These are phyloP conservation scores for Solanum lycopersicoides DNA, from an alignment of 257 asterid genomes.

Conservation along the genomic window DNA sequence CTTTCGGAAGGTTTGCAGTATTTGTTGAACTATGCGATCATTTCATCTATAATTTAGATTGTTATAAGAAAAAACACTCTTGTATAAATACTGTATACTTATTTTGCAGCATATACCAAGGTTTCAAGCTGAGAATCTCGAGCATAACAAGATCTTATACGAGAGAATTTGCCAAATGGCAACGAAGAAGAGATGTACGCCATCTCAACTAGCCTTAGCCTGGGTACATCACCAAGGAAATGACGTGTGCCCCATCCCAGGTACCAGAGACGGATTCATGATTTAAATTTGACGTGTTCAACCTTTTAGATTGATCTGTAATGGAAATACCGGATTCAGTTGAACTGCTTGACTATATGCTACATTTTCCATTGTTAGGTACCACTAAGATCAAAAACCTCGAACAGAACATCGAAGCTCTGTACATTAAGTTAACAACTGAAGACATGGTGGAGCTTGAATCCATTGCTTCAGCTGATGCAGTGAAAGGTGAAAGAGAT, in stretches of 20 bases:
- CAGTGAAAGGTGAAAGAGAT: conserved; percentile 34
- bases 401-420: conserved; percentile 22
- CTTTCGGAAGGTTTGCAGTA: conserved; percentile 18
- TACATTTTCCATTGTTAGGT: not conserved
- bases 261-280: not conserved
- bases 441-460: conserved; percentile 29
- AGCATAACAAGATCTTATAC: conserved; percentile 20
- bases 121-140: conserved; percentile 31
- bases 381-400: conserved; percentile 25
- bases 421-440: conserved; percentile 14
- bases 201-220: conserved; percentile 46
- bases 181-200: conserved; percentile 28
- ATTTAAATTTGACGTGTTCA: not conserved
- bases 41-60: not conserved
- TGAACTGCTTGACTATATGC: not conserved
- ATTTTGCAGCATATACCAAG: conserved; percentile 25
- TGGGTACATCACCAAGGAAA: conserved; percentile 53
- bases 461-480: conserved; percentile 18
- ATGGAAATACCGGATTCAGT: not conserved
- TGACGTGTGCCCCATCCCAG: conserved; percentile 38
- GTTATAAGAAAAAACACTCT: not conserved
- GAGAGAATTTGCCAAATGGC: conserved; percentile 24
- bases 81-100: not conserved
- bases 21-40: not conserved
- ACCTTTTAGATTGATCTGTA: not conserved